These are phyloP conservation scores for Chlamydomonas sp. DNA, from an alignment of 139 green algal genomes.

Conservation along the genomic window DNA sequence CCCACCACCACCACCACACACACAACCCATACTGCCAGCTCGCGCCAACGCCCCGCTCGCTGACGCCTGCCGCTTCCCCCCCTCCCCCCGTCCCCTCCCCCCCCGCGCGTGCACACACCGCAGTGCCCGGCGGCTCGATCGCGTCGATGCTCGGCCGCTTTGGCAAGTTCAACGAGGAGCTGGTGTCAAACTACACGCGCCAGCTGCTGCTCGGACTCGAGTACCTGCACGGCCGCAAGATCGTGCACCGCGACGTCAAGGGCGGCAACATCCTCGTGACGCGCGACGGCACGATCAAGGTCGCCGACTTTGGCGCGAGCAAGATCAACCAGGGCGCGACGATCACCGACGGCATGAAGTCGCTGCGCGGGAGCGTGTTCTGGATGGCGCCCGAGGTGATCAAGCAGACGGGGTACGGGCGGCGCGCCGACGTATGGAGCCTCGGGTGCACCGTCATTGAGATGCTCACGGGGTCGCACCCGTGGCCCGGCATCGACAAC, in stretches of 20 bases:
- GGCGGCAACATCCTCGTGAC: constrained; percentile 92
- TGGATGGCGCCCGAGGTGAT: constrained; percentile 99
- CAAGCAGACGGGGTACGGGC: constrained; percentile 34
- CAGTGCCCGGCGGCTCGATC: constrained; percentile 79
- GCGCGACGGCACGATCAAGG: constrained; percentile 82
- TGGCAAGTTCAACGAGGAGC: constrained; percentile 32
- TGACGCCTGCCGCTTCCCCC: neutral
- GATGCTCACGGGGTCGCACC: constrained; percentile 84
- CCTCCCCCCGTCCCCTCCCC: neutral
- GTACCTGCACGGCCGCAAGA: constrained; percentile 76
- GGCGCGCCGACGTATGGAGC: constrained; percentile 88
- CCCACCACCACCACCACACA: too few relatives aligned
- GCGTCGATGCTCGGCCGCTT: constrained; percentile 60
- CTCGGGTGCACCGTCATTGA: constrained; percentile 94
- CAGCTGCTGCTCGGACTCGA: constrained; percentile 78
- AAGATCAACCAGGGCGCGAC: constrained; percentile 18
- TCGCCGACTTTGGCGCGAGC: constrained; percentile 46
- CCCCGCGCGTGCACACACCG: neutral
- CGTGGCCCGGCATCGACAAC: constrained; percentile 48
- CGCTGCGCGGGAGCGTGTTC: constrained; percentile 84
- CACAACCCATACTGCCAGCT: too few relatives aligned
- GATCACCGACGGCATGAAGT: constrained; percentile 49
- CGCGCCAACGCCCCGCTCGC: neutral
- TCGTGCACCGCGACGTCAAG: constrained; percentile 75
- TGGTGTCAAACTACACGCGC: constrained; percentile 60